These are phyloP conservation scores for Sporothrix brasiliensis DNA, from an alignment of 2,329 filamentous ascomycete genomes.

Conservation along the genomic window DNA sequence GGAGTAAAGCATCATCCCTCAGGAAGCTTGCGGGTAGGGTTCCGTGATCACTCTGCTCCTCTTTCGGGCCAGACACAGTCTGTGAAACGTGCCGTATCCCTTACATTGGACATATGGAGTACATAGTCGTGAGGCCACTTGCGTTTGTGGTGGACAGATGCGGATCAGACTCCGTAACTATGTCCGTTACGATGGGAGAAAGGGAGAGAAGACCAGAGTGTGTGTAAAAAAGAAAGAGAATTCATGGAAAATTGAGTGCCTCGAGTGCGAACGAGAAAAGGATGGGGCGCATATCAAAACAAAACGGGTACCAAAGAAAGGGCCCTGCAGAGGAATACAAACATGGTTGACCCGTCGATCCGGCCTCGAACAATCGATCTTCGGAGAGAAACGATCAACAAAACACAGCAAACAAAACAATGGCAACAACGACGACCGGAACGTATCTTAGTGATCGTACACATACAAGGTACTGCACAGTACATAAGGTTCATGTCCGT, in stretches of 20 bases:
- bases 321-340: background rate
- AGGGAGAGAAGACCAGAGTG: too few species aligned
- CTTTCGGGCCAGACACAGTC: background rate
- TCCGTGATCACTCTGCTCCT: slow-evolving; percentile 5
- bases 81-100: slow-evolving; percentile 16
- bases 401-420: slow-evolving; percentile 5
- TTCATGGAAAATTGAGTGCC: background rate
- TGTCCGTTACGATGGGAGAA: background rate
- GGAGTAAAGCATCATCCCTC: background rate
- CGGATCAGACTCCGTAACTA: slow-evolving; percentile 14
- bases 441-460: background rate
- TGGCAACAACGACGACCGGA: background rate
- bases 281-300: slow-evolving; percentile 1
- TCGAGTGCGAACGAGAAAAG: background rate
- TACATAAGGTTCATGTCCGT: too few species aligned
- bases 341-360: slow-evolving; percentile 17
- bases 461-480: too few species aligned
- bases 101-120: too few species aligned
- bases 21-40: background rate
- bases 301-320: background rate
- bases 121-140: background rate
- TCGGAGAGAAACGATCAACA: slow-evolving; percentile 5
- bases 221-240: background rate
- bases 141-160: slow-evolving; percentile 8
- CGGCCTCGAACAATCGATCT: slow-evolving; percentile 14